A percentile compares a stretch with the other conserved stretches of the same genome.
Conservation (phyloP, 352 stramenopile species). For the Phytophthora melonis region DNA sequence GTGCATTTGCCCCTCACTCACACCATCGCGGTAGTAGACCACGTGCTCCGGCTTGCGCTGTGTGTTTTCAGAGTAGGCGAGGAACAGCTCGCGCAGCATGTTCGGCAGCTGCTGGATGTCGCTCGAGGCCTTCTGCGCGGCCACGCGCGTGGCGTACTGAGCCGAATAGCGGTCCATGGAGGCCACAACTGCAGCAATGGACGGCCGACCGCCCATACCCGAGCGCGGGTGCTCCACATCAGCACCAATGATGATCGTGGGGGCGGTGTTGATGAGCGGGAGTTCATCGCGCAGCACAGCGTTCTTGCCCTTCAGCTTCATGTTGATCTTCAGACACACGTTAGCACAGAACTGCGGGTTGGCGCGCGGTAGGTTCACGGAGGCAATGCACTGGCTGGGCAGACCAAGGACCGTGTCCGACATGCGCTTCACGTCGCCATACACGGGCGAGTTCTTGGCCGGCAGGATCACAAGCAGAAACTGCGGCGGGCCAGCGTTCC, state of each 20-base stretch:
- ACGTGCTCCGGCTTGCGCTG: conserved; percentile 78
- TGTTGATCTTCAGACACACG: conserved; percentile 77
- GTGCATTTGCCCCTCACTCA: conserved; percentile 84
- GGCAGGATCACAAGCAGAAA: conserved; percentile 64
- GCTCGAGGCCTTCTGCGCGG: conserved; percentile 52
- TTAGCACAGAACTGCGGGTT: conserved; percentile 71
- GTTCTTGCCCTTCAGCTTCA: conserved; percentile 79
- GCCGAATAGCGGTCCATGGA: conserved; percentile 73
- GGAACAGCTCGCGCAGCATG: conserved; percentile 77
- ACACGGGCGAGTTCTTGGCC: conserved; percentile 44
- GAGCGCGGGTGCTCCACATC: conserved; percentile 78
- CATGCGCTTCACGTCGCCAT: conserved; percentile 73
- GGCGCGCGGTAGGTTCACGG: conserved; percentile 44
- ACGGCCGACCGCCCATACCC: conserved; percentile 56
- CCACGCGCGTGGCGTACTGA: conserved; percentile 63
- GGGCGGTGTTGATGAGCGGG: conserved; percentile 45
- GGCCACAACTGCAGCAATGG: conserved; percentile 80
- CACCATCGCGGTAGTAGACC: conserved; percentile 88
- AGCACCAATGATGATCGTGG: conserved; percentile 84
- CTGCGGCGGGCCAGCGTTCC: conserved; percentile 38
- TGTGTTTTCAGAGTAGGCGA: conserved; percentile 77
- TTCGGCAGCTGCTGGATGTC: conserved; percentile 63
- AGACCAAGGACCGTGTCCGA: conserved; percentile 78
- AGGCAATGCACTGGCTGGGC: conserved; percentile 72
- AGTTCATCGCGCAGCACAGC: conserved; percentile 56